Base-by-base conservation (phyloP, 352 stramenopile species). In the Globisporangium solare region DNA sequence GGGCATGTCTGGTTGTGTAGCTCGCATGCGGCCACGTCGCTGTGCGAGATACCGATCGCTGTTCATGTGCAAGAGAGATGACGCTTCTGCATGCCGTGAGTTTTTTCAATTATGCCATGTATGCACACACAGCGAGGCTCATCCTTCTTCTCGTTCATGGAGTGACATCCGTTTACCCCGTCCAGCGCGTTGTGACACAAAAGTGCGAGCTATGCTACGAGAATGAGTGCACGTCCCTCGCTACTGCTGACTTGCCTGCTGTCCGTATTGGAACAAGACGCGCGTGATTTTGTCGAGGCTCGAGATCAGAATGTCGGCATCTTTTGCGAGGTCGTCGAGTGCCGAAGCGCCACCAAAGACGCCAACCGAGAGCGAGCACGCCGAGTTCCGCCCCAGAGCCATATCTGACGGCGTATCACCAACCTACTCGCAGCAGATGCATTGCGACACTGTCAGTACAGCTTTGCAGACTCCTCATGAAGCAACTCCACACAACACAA, bases 391-490 rank as follows among this genome's bases (percentile, higher is more conserved):
- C 7, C 51, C 70, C 0, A 83, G 60, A 1, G 37, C 39, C 70
- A 83, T 83, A 43, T 85, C 74, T 10, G 72, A 74, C 11, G 62
- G 54, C 4, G 74, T 83, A 47, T 83, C 72, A 13, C 73, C 74
- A 18, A 85, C 73, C 73, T 68, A 35, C 11, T 21, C 18, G 31
- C 31, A 45, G 14, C 4, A 3, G 31, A 35, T 35, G 12, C 39
- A 43, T 43, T 43, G 31, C 18, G 31, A 53, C 27, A 54, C 18
- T 6, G 20, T 35, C 15, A 47, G 21, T n/a, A 37, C 24, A n/a
- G 47, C 8, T 15, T 48, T 14, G 2, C 15, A 39, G 24, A 15
- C n/a, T 20, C 37, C 13, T 42, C 12, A 54, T 15, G 10, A 3
- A 49, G 47, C 35, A 51, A 37, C 4, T 20, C 42, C 8, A 40